These are phyloP conservation scores for Gossypium arboreum DNA, from an alignment of 345 rosid species.

Conservation along the genomic window DNA sequence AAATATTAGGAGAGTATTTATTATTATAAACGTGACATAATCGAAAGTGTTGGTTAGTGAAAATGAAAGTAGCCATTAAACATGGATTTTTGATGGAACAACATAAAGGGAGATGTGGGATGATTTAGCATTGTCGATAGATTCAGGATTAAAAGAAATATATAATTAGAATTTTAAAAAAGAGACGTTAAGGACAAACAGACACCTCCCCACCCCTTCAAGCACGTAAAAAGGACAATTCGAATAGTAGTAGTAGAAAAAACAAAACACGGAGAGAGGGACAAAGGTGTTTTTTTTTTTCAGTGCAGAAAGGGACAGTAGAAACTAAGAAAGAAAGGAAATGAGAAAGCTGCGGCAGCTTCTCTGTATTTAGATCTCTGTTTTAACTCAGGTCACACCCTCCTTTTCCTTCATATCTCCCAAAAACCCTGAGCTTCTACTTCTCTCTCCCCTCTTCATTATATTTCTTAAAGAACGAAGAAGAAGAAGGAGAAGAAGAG, in stretches of 20 bases:
- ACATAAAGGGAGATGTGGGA: no score
- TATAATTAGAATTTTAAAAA: no score
- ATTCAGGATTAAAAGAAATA: neutral
- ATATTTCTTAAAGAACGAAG: neutral
- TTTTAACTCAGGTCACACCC: slow-evolving; percentile 2
- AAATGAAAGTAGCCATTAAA: no score
- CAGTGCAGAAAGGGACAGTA: neutral
- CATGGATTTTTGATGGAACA: no score
- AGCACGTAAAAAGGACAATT: neutral
- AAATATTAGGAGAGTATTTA: no score
- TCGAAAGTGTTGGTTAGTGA: no score
- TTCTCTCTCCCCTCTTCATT: neutral
- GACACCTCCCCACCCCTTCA: neutral
- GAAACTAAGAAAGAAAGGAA: neutral
- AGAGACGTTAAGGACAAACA: neutral
- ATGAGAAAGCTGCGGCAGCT: slow-evolving; percentile 24
- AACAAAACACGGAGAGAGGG: neutral
- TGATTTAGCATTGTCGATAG: no score
- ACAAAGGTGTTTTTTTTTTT: neutral
- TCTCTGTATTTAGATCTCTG: slow-evolving; percentile 18
- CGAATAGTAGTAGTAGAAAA: neutral
- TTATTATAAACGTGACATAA: no score
- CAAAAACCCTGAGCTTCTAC: neutral
- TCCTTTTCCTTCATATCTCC: slow-evolving; percentile 1
- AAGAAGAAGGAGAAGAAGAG: neutral